Conservation (phyloP, 169 alveolate genomes). For the Perkinsus marinus region DNA sequence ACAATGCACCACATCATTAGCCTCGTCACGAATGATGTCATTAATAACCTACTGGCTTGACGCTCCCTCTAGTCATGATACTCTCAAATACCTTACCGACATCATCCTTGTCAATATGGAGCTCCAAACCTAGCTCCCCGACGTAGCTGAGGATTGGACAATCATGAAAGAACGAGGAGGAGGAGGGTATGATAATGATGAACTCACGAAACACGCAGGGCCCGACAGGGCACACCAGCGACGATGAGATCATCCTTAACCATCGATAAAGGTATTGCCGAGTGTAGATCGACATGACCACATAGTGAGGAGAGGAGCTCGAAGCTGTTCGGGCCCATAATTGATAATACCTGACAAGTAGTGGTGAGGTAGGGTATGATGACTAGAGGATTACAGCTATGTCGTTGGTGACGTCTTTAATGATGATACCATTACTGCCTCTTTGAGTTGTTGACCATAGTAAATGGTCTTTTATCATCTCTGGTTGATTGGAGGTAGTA, state of each 20-base stretch:
- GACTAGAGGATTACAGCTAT: background rate
- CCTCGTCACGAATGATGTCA: too few relatives aligned
- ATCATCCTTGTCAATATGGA: background rate
- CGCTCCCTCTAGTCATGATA: background rate
- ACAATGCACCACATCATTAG: too few relatives aligned
- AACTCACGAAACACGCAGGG: background rate
- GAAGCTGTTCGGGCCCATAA: background rate
- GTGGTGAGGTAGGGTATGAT: background rate
- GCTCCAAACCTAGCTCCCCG: constrained; percentile 3
- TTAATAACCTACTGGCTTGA: background rate
- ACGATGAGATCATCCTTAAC: background rate
- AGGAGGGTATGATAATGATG: too few relatives aligned
- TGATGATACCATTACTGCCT: background rate
- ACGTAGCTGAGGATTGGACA: background rate
- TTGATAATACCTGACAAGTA: background rate
- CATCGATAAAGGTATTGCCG: background rate
- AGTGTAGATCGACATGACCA: background rate
- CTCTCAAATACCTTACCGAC: background rate
- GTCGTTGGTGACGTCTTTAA: background rate
- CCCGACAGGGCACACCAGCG: background rate
- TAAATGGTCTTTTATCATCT: background rate
- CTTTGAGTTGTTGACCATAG: background rate
- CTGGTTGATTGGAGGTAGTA: background rate
- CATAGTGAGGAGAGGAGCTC: background rate
- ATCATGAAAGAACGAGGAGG: background rate